Evolutionary conservation across 2,329 filamentous ascomycete genomes (phyloP).

Genomic region (Ophiostoma perfectum): DNA sequence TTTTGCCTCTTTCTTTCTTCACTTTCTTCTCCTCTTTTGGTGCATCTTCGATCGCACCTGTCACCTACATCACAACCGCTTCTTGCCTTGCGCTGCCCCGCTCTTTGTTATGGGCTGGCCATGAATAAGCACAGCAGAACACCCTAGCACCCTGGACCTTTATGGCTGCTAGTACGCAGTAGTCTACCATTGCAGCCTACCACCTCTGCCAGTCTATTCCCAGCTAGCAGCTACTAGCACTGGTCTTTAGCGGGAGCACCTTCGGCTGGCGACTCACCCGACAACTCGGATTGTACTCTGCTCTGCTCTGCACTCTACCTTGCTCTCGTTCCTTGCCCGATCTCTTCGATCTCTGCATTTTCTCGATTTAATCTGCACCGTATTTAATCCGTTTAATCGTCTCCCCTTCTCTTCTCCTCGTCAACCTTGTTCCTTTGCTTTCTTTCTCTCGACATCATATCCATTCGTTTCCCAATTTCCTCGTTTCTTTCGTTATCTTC

Average conservation of each 20-base stretch:
- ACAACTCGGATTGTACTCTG: background rate
- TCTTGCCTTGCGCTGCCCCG: background rate
- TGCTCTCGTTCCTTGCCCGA: background rate
- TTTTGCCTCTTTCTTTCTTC: background rate
- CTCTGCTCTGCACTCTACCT: background rate
- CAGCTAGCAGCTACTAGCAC: background rate
- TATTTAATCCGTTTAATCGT: background rate
- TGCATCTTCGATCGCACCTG: background rate
- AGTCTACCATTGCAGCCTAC: too few species aligned
- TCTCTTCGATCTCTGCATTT: background rate
- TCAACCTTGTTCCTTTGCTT: background rate
- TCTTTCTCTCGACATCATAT: background rate
- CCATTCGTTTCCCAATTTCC: background rate
- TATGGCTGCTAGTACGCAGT: too few species aligned
- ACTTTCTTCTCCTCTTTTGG: background rate
- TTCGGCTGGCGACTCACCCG: constrained; percentile 1
- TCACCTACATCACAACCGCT: background rate
- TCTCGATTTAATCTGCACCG: background rate
- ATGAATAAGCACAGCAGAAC: constrained; percentile 1
- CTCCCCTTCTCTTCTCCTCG: background rate
- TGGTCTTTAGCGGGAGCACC: background rate
- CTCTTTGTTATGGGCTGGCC: constrained; percentile 8
- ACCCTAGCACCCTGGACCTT: background rate
- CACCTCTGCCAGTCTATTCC: background rate
- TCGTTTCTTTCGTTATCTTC: background rate